A percentile compares a stretch with the other conserved stretches of the same genome.
These are phyloP conservation scores for Phytophthora podocarpi DNA, from an alignment of 352 stramenopile genomes.

Conservation along the genomic window DNA sequence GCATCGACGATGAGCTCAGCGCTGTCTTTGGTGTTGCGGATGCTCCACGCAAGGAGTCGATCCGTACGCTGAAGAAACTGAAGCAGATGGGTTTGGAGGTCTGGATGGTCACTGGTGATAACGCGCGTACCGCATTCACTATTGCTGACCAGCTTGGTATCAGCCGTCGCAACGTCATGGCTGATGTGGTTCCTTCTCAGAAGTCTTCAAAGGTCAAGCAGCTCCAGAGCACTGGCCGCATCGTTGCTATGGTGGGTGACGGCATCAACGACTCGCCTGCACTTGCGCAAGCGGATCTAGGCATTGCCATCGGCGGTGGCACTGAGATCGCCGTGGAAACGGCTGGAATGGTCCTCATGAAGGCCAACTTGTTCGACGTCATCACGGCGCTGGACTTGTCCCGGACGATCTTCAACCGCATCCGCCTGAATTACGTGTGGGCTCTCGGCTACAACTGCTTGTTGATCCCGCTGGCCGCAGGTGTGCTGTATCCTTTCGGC, in stretches of 20 bases:
- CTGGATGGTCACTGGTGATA: slow-evolving; percentile 99
- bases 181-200: slow-evolving; percentile 95
- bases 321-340: slow-evolving; percentile 98
- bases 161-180: slow-evolving; percentile 91
- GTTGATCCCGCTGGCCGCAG: slow-evolving; percentile 96
- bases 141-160: slow-evolving; percentile 96
- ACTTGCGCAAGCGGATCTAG: slow-evolving; percentile 96
- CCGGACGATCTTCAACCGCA: slow-evolving; percentile 96
- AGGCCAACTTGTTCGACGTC: slow-evolving; percentile 93
- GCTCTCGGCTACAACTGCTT: slow-evolving; percentile 98
- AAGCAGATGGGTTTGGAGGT: slow-evolving; percentile 93
- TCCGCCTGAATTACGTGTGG: slow-evolving; percentile 98
- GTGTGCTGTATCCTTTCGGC: slow-evolving; percentile 95
- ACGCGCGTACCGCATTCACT: slow-evolving; percentile 91
- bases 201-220: slow-evolving; percentile 94
- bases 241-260: slow-evolving; percentile 97
- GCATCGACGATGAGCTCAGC: slow-evolving; percentile 79
- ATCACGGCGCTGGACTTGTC: slow-evolving; percentile 97
- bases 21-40: slow-evolving; percentile 88
- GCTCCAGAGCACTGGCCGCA: slow-evolving; percentile 87
- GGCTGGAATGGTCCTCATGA: slow-evolving; percentile 94
- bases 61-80: slow-evolving; percentile 90
- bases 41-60: slow-evolving; percentile 91
- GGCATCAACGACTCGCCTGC: slow-evolving; percentile 99
- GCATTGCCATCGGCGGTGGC: slow-evolving; percentile 95